Evolutionary conservation across 1,139 yeast genomes (phyloP).

Genomic region (Protomyces inundatus): DNA sequence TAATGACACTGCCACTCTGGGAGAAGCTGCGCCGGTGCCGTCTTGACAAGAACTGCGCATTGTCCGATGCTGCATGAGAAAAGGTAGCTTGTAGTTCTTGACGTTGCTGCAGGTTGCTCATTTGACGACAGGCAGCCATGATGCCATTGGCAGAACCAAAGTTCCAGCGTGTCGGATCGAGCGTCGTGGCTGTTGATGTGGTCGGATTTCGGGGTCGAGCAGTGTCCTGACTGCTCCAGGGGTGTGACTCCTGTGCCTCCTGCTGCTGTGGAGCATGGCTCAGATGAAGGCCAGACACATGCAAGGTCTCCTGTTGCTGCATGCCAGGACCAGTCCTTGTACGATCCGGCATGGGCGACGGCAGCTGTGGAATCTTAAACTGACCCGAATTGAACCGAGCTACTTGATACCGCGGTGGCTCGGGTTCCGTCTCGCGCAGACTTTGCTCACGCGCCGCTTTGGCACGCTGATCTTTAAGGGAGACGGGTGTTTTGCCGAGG

Average conservation of each 20-base stretch:
- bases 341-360: slow-evolving; percentile 5
- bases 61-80: background rate
- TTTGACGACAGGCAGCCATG: slow-evolving; percentile 28
- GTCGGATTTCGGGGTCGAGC: background rate
- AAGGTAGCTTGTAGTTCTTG: background rate
- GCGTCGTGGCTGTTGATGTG: background rate
- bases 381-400: slow-evolving; percentile 6
- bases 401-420: background rate
- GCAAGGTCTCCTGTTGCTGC: background rate
- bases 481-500: slow-evolving; percentile 22
- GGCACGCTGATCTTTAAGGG: background rate
- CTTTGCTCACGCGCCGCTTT: background rate
- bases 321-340: background rate
- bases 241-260: too few species aligned
- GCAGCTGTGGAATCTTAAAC: slow-evolving; percentile 13
- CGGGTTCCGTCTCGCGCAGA: background rate
- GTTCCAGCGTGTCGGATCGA: slow-evolving; percentile 26
- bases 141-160: slow-evolving; percentile 24
- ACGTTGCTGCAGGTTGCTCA: slow-evolving; percentile 14
- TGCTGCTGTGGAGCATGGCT: too few species aligned
- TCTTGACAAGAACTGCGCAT: too few species aligned
- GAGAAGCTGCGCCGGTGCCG: background rate
- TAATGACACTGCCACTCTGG: background rate
- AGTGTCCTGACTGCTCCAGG: background rate
- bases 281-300: background rate